These are phyloP conservation scores for Neurospora sp. DNA, from an alignment of 495 filamentous ascomycete genomes.

Conservation along the genomic window DNA sequence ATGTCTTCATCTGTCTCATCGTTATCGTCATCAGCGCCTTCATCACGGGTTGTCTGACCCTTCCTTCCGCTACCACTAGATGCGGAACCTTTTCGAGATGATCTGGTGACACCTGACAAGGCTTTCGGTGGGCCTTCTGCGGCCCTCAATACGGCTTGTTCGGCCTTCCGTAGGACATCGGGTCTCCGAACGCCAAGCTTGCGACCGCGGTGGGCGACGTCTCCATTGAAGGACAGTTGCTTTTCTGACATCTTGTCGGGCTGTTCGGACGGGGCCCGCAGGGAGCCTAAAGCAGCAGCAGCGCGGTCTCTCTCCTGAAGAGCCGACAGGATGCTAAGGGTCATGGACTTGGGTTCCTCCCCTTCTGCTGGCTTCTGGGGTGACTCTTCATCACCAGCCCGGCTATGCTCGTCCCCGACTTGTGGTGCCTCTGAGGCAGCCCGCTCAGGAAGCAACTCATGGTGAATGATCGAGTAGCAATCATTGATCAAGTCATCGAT, in stretches of 20 bases:
- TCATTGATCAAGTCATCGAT: constrained; percentile 90
- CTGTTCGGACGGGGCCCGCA: constrained; percentile 21
- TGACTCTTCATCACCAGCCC: not conserved
- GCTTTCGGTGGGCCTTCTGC: constrained; percentile 33
- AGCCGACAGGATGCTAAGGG: constrained; percentile 41
- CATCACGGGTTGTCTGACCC: constrained; percentile 14
- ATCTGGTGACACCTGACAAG: constrained; percentile 2
- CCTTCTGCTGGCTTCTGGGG: not conserved
- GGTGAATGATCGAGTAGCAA: constrained; percentile 72
- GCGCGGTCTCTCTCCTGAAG: constrained; percentile 17
- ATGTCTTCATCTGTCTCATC: constrained; percentile 8
- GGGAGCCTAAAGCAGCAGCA: constrained; percentile 11
- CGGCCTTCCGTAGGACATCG: constrained; percentile 40
- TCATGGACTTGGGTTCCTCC: not conserved
- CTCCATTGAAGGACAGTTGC: constrained; percentile 23
- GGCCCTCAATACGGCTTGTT: constrained; percentile 34
- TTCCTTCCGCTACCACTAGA: constrained; percentile 28
- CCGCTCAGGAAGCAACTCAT: constrained; percentile 33
- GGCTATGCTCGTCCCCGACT: constrained; percentile 4
- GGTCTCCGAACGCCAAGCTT: constrained; percentile 32
- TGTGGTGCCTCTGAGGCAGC: constrained; percentile 22
- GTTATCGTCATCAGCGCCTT: constrained; percentile 16
- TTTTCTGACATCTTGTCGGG: constrained; percentile 26
- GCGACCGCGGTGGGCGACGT: constrained; percentile 23
- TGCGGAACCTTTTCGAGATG: constrained; percentile 26